These are phyloP conservation scores for Lobulomyces angularis DNA, from an alignment of 192 early-diverging fungal genomes.

Conservation along the genomic window DNA sequence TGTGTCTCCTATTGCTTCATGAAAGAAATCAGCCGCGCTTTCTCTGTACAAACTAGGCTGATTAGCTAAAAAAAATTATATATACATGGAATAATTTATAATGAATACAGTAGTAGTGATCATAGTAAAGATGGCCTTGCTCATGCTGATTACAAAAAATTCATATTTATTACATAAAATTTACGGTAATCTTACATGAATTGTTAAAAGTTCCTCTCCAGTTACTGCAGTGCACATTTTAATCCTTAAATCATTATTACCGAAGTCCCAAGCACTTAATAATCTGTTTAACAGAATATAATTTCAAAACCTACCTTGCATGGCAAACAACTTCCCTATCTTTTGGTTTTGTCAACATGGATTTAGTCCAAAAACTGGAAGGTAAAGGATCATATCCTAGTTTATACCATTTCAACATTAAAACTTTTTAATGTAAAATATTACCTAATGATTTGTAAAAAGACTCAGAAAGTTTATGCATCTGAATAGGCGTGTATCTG, in stretches of 20 bases:
- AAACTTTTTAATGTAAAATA: neutral
- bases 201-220: slow-evolving; percentile 12
- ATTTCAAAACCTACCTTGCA: too few relatives aligned
- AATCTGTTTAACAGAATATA: too few relatives aligned
- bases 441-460: slow-evolving; percentile 19
- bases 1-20: slow-evolving; percentile 18
- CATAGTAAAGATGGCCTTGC: slow-evolving; percentile 23
- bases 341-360: slow-evolving; percentile 13
- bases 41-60: slow-evolving; percentile 12
- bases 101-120: slow-evolving; percentile 18
- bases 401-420: slow-evolving; percentile 1
- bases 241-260: slow-evolving; percentile 16
- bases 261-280: slow-evolving; percentile 22
- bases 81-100: too few relatives aligned
- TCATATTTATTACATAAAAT: too few relatives aligned
- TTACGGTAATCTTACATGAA: too few relatives aligned
- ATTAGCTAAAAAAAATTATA: too few relatives aligned
- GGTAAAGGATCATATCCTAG: slow-evolving; percentile 5
- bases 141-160: too few relatives aligned
- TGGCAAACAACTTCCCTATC: slow-evolving; percentile 17
- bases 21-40: slow-evolving; percentile 20
- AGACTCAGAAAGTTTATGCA: slow-evolving; percentile 16
- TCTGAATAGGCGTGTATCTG: slow-evolving; percentile 10
- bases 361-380: slow-evolving; percentile 13
- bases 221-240: slow-evolving; percentile 22